Percentiles rank a stretch among this genome's conserved stretches.
Evolutionary conservation across 805 yeast species (phyloP).

Genomic region (Candida caryicola): DNA sequence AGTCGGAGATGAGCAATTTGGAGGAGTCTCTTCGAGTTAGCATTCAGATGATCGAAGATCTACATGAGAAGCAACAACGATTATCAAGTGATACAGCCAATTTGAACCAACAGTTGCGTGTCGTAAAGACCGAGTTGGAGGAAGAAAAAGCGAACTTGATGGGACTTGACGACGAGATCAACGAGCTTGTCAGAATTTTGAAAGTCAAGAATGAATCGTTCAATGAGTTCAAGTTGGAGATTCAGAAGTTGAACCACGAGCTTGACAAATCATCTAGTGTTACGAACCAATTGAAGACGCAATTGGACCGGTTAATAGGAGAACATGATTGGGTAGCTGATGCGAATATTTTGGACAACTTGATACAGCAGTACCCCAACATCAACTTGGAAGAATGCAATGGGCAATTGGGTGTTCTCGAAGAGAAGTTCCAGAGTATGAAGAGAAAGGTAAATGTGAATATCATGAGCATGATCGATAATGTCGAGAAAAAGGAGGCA

Average conservation of each 20-base stretch:
- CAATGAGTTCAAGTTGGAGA: constrained; percentile 47
- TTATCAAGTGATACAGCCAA: constrained; percentile 13
- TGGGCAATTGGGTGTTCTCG: constrained; percentile 52
- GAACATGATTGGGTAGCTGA: constrained; percentile 76
- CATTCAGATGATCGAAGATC: constrained; percentile 31
- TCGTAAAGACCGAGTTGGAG: constrained; percentile 36
- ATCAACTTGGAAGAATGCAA: constrained; percentile 63
- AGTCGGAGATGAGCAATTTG: constrained; percentile 50
- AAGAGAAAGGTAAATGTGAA: constrained; percentile 79
- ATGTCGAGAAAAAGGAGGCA: constrained; percentile 81
- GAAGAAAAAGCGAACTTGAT: constrained; percentile 57
- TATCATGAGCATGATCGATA: constrained; percentile 88
- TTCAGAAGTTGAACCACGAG: constrained; percentile 55
- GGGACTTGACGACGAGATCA: constrained; percentile 75
- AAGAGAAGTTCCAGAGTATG: constrained; percentile 63
- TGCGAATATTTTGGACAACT: constrained; percentile 50
- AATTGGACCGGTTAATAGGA: constrained; percentile 44
- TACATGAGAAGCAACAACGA: constrained; percentile 8
- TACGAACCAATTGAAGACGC: constrained; percentile 33
- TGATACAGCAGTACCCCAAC: constrained; percentile 60
- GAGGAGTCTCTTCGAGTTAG: constrained; percentile 41
- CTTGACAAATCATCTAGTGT: constrained; percentile 46
- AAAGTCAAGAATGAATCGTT: constrained; percentile 43
- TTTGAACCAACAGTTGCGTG: constrained; percentile 6
- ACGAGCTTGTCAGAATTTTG: constrained; percentile 50